phyloP scores from a whole-genome alignment of 1,139 yeast species.

The Geotrichum europaeum region DNA sequence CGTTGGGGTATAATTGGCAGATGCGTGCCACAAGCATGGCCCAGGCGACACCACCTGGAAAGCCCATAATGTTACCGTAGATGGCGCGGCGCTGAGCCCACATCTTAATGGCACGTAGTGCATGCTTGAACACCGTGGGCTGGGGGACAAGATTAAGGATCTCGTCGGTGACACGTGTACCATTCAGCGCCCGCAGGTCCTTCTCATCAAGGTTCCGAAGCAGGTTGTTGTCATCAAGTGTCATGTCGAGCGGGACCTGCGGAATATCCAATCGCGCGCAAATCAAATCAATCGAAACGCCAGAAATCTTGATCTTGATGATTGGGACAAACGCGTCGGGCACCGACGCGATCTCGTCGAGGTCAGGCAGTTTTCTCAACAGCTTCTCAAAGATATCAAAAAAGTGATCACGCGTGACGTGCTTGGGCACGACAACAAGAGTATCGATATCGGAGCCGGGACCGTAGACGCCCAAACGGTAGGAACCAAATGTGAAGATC shows the following conservation, averaged over 20 bases:
- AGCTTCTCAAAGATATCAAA: conserved; percentile 70
- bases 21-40: conserved; percentile 97
- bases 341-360: conserved; percentile 85
- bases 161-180: conserved; percentile 96
- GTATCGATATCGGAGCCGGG: conserved; percentile 99
- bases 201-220: conserved; percentile 82
- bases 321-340: conserved; percentile 98
- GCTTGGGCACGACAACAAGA: conserved; percentile 90
- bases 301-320: conserved; percentile 77
- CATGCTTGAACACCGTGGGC: conserved; percentile 87
- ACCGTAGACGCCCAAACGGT: conserved; percentile 90
- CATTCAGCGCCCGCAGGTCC: conserved; percentile 83
- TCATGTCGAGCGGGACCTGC: conserved; percentile 66
- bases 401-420: conserved; percentile 85
- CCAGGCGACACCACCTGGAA: conserved; percentile 99
- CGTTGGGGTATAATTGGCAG: conserved; percentile 93
- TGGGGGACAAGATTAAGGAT: conserved; percentile 84
- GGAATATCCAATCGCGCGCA: conserved; percentile 78
- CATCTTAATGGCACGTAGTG: conserved; percentile 82
- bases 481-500: conserved; percentile 90
- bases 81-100: conserved; percentile 97
- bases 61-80: conserved; percentile 90
- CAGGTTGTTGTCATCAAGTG: conserved; percentile 77
- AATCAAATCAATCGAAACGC: conserved; percentile 85
- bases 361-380: conserved; percentile 62